A percentile compares a stretch with the other conserved stretches of the same genome.
Evolutionary conservation across 805 yeast species (phyloP).

Genomic region (Groenewaldozyma salmanticensis): DNA sequence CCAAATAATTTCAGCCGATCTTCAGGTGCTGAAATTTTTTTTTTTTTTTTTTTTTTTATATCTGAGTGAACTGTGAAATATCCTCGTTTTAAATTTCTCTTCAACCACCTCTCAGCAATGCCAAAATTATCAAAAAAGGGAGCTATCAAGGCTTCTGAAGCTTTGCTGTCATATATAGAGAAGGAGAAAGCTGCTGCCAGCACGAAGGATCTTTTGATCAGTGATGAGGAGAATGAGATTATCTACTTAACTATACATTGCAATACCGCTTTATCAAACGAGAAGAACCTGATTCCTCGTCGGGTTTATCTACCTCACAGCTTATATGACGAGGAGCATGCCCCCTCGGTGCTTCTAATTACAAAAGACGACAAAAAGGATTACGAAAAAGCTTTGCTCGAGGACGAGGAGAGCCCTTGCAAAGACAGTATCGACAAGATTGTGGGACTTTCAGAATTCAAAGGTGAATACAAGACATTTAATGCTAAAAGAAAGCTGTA

Average conservation of each 20-base stretch:
- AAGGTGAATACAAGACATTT: conserved; percentile 77
- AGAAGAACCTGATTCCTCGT: conserved; percentile 38
- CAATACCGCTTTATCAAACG: conserved; percentile 53
- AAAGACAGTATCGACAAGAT: conserved; percentile 33
- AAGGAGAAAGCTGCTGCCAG: not conserved
- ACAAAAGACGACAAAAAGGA: conserved; percentile 53
- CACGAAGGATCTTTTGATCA: conserved; percentile 36
- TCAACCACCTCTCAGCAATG: not conserved
- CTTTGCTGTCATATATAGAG: conserved; percentile 47
- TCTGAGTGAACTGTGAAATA: too few species aligned
- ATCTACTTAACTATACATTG: conserved; percentile 55
- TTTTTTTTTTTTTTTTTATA: not conserved
- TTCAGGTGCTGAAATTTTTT: conserved; percentile 1
- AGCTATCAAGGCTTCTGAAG: conserved; percentile 33
- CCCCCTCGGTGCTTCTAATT: conserved; percentile 51
- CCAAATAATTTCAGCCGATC: too few species aligned
- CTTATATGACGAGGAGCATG: conserved; percentile 33
- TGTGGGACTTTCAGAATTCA: conserved; percentile 63
- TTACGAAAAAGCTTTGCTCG: conserved; percentile 30
- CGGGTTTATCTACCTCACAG: conserved; percentile 36
- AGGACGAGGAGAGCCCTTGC: conserved; percentile 11
- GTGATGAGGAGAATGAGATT: conserved; percentile 33
- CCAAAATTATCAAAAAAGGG: conserved; percentile 19
- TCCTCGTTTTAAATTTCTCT: too few species aligned
- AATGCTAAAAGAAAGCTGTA: conserved; percentile 76